Base-by-base conservation (phyloP, 257 asterid genomes). In the Solanum tarapatanum region DNA sequence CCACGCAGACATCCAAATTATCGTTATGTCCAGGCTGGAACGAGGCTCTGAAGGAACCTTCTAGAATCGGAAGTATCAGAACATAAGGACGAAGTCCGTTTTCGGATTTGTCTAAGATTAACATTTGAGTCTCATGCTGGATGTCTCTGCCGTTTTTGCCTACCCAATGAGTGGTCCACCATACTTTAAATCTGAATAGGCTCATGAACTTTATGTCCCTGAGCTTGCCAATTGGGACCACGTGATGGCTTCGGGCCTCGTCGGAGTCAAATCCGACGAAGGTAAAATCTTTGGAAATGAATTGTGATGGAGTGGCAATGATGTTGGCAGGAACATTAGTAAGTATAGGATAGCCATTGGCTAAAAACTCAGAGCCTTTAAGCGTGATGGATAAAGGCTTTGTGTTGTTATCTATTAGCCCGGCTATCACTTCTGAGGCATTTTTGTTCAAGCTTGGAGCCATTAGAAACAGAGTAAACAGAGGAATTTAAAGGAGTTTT, bases 11-110 rank as follows among this genome's bases (percentile, higher is more conserved):
- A 1, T 94, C 91, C 45, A 95, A 92, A 89, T 92, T 91, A 62
- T 93, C 90, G 19, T 92, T n/a, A 7, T 87, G 51, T 87, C 90
- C 88, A 51, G 97, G 96, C 73, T 92, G 96, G 13, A 94, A 87
- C 72, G 90, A 88, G 28, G 97, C 88, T 87, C 97, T 90, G 80
- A 95, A 95, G 2, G 90, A 87, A 55, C 97, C 97, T 10, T 95
- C 98, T 74, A 95, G 76, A 6, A 92, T 87, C 3, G 98, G 98
- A 90, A 95, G 89, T 28, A 90, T 64, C 33, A 90, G 66, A 55
- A 77, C 89, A 39, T 89, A 90, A 21, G 90, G 89, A 17, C 89
- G 85, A 9, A 60, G 83, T 9, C 74, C 90, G 6, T 82, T 14
- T 23, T 69, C 87, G 1, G 90, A 79, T 82, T 83, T 83, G 35